Evolutionary conservation across 352 stramenopile genomes (phyloP), one percentile per base, ranked within the genome.

Genomic region (Phytopythium helicoides): DNA sequence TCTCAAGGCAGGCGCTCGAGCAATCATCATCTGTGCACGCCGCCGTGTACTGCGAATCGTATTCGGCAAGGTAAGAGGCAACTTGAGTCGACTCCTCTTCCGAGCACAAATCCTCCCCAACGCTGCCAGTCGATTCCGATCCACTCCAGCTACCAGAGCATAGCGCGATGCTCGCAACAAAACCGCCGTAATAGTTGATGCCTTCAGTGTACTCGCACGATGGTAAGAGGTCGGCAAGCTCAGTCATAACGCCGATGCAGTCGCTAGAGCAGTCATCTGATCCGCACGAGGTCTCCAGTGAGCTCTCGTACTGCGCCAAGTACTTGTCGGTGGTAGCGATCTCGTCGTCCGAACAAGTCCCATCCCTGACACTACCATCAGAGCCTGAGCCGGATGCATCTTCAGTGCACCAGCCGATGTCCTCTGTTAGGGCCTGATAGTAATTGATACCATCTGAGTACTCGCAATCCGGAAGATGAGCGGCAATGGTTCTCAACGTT

Each of bases 401-500:
- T 12, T 50, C 8, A 6, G 23, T 33, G 18, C 46, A 52, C 31
- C 40, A 21, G 0, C 10, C 33, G 31, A 52, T 22, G 46, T 21
- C 25, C 28, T 40, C 46, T 14, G 36, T 15, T 7, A 41, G 11
- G 3, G 26, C 26, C 5, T 31, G 18, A 19, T 52, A 52, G 46
- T 52, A 52, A 31, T 52, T 52, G 46, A 52, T 15, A 14, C 46
- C 46, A 19, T 52, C 46, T 22, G 31, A 15, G 46, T 52, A 52
- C 46, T 52, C 46, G 46, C 46, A 52, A 34, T 52, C 46, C 11
- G 46, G 46, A 19, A 52, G 19, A 18, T 52, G 46, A 11, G 21
- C 33, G n/a, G 33, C 46, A 28, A 52, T n/a, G 9, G 18, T 21
- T 14, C 10, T 15, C 46, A 52, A 42, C 18, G 21, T 40, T 14